These are phyloP conservation scores for Cystofilobasidium capitatum DNA, from an alignment of 768 basidiomycete genomes.

Conservation along the genomic window DNA sequence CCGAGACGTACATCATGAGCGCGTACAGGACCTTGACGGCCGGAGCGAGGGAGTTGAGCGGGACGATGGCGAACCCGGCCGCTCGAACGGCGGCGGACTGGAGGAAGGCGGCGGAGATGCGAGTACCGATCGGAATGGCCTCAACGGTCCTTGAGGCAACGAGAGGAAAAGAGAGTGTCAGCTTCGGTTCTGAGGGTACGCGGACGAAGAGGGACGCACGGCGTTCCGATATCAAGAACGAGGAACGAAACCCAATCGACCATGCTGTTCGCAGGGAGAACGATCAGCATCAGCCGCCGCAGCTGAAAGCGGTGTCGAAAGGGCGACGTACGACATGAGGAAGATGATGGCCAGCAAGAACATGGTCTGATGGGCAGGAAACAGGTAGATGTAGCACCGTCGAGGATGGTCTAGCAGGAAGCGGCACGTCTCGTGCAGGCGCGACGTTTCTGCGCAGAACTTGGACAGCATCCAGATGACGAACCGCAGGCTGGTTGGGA, in stretches of 20 bases:
- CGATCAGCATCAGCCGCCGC: background rate
- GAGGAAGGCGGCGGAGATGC: conserved; percentile 63
- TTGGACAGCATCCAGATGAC: conserved; percentile 65
- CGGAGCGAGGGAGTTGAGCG: conserved; percentile 64
- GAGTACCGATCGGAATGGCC: conserved; percentile 57
- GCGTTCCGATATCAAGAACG: conserved; percentile 74
- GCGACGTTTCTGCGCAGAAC: conserved; percentile 51
- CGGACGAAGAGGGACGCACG: conserved; percentile 34
- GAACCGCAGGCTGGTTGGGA: background rate
- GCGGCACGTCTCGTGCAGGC: conserved; percentile 64
- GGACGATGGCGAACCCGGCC: conserved; percentile 74
- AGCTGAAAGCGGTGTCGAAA: background rate
- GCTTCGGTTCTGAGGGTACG: background rate
- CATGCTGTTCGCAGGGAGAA: conserved; percentile 42
- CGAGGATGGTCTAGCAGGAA: conserved; percentile 93
- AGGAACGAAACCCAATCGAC: conserved; percentile 87
- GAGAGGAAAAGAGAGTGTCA: background rate
- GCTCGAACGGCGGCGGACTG: conserved; percentile 72
- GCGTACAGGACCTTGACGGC: conserved; percentile 62
- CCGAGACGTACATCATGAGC: conserved; percentile 65
- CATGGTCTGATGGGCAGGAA: conserved; percentile 76
- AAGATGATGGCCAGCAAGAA: conserved; percentile 65
- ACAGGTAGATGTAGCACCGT: conserved; percentile 39
- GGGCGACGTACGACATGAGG: conserved; percentile 53
- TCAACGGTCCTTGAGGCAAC: conserved; percentile 45